phyloP scores from a whole-genome alignment of 2,329 filamentous ascomycete genomes.

The Botrytis byssoidea region DNA sequence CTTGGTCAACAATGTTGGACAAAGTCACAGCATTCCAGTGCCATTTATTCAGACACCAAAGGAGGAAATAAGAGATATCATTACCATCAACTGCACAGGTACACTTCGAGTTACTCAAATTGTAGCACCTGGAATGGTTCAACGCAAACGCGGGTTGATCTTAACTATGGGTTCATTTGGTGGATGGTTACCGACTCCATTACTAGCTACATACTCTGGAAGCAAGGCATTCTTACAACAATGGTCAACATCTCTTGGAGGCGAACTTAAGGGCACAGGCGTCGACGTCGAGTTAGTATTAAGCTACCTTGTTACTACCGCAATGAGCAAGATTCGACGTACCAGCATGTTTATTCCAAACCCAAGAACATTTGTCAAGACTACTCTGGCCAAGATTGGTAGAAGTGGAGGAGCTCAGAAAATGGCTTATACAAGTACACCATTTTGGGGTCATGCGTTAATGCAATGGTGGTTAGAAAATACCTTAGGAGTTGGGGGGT shows the following conservation, averaged over 20 bases:
- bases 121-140: slow-evolving; percentile 78
- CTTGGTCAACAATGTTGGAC: slow-evolving; percentile 94
- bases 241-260: slow-evolving; percentile 84
- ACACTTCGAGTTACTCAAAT: slow-evolving; percentile 87
- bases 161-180: slow-evolving; percentile 97
- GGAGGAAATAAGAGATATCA: slow-evolving; percentile 82
- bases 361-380: slow-evolving; percentile 76
- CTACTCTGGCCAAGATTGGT: slow-evolving; percentile 78
- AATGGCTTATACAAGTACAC: slow-evolving; percentile 81
- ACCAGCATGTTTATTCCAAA: slow-evolving; percentile 76
- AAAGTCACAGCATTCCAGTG: slow-evolving; percentile 90
- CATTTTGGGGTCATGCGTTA: slow-evolving; percentile 87
- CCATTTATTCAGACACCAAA: slow-evolving; percentile 77
- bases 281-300: slow-evolving; percentile 90
- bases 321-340: slow-evolving; percentile 94
- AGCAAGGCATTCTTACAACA: slow-evolving; percentile 98
- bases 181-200: slow-evolving; percentile 85
- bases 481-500: slow-evolving; percentile 57
- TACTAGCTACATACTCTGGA: slow-evolving; percentile 93
- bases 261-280: slow-evolving; percentile 76
- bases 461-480: slow-evolving; percentile 78
- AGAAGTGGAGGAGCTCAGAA: slow-evolving; percentile 72
- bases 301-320: slow-evolving; percentile 88
- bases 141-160: slow-evolving; percentile 82
- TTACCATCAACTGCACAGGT: slow-evolving; percentile 91